phyloP scores from a whole-genome alignment of 208 protist species.

The Acanthamoeba healyi region DNA sequence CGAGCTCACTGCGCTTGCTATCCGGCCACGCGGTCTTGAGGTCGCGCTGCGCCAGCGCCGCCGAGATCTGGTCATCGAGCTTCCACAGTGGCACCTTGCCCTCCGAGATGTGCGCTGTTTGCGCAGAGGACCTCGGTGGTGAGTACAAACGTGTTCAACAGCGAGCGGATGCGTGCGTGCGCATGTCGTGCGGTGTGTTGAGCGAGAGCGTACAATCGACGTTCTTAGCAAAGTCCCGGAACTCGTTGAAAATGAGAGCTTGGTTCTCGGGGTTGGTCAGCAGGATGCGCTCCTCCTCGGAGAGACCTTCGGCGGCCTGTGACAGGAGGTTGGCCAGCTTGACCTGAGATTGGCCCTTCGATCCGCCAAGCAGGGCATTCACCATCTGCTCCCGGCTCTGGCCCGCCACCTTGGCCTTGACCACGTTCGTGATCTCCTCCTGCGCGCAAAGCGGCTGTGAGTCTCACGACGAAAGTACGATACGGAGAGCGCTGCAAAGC shows the following conservation, averaged over 20 bases:
- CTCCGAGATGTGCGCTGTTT: neutral
- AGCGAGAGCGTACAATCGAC: neutral
- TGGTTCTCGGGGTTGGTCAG: no score
- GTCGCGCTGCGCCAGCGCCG: neutral
- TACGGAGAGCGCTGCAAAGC: no score
- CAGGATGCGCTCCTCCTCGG: neutral
- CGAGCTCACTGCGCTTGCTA: neutral
- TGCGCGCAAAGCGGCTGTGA: no score
- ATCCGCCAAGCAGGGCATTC: neutral
- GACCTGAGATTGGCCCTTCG: neutral
- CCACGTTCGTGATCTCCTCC: neutral
- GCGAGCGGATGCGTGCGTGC: no score
- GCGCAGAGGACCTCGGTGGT: neutral
- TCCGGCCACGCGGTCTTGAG: neutral
- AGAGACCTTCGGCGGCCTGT: neutral
- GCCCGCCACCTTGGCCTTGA: conserved; percentile 24
- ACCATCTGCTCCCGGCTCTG: neutral
- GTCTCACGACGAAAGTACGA: no score
- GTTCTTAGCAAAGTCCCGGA: neutral
- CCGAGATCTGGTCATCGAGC: neutral
- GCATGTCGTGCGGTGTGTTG: no score
- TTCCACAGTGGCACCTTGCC: conserved; percentile 34
- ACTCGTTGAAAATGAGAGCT: no score
- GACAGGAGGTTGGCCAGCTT: neutral
- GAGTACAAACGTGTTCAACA: neutral